Evolutionary conservation across 257 asterid species (phyloP), one percentile per base, ranked within the genome.

Genomic region (Solanum appendiculatum): DNA sequence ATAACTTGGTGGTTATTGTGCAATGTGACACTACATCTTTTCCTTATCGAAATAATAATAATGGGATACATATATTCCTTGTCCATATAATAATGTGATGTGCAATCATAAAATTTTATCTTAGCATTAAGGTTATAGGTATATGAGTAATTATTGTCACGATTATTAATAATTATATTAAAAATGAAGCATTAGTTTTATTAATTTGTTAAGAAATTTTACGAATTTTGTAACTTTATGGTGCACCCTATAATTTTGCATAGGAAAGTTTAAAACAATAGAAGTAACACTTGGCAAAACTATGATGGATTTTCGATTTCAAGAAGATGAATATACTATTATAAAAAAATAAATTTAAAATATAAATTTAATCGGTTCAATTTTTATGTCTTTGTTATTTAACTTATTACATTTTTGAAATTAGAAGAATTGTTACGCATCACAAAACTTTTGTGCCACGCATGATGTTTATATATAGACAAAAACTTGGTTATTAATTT

Each of bases 231-330:
- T n/a, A n/a, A n/a, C n/a, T n/a, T n/a, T 46, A 46, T 6, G 54
- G 54, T 46, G 54, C 54, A 2, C 63, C 4, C 23, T 0, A 54
- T 54, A 54, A 54, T 18, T 18, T 51, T 51, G n/a, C 4, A 15
- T 51, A 0, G 60, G 60, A 18, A 18, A 51, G 23, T 18, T 8
- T 21, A 16, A 18, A 54, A 54, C 4, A 54, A 54, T 54, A 54
- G 1, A 16, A 18, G 63, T n/a, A 54, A 54, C 63, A 54, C 0
- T 18, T 54, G 25, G 18, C 6, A 46, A 46, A 44, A 11, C 3
- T 15, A 2, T 0, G 12, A 12, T 21, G 21, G 21, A 56, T 1
- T 56, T 2, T 1, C 0, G 0, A 21, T 21, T 1, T 58, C 0
- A 21, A 58, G 66, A 58, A 58, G 66, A 56, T 58, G 12, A 58